A percentile compares a stretch with the other conserved stretches of the same genome.
Evolutionary conservation across 495 filamentous ascomycete genomes (phyloP).

Genomic region (Penicilliopsis zonata): DNA sequence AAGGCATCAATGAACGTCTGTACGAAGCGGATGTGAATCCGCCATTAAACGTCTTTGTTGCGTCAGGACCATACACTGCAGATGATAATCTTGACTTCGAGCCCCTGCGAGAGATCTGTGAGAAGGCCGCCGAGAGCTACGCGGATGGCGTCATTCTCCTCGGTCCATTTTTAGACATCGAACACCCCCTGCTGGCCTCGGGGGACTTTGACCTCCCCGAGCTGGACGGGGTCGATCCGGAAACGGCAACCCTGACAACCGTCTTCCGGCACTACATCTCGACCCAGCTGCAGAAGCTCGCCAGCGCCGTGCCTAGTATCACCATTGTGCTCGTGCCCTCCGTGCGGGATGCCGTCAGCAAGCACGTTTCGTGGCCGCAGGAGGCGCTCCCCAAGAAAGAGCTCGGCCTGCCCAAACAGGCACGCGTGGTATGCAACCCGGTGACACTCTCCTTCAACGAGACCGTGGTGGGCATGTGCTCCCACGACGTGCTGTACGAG

Average conservation of each 20-base stretch:
- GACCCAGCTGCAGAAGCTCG: slow-evolving; percentile 51
- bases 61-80: slow-evolving; percentile 80
- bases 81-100: slow-evolving; percentile 87
- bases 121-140: slow-evolving; percentile 57
- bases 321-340: slow-evolving; percentile 76
- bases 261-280: slow-evolving; percentile 74
- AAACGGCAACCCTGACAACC: slow-evolving; percentile 65
- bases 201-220: slow-evolving; percentile 87
- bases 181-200: slow-evolving; percentile 77
- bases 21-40: slow-evolving; percentile 45
- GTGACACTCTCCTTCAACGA: slow-evolving; percentile 83
- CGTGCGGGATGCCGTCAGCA: slow-evolving; percentile 70
- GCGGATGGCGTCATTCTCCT: slow-evolving; percentile 72
- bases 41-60: slow-evolving; percentile 65
- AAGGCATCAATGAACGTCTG: slow-evolving; percentile 52
- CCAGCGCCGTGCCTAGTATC: slow-evolving; percentile 55
- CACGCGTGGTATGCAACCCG: slow-evolving; percentile 72
- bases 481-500: slow-evolving; percentile 73
- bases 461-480: slow-evolving; percentile 62
- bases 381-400: slow-evolving; percentile 61
- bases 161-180: slow-evolving; percentile 82
- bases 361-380: slow-evolving; percentile 85
- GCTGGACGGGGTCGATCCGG: slow-evolving; percentile 53
- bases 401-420: slow-evolving; percentile 64
- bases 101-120: slow-evolving; percentile 68